phyloP scores from a whole-genome alignment of 202 grass and related monocot genomes.

The Saccharum hybrid region DNA sequence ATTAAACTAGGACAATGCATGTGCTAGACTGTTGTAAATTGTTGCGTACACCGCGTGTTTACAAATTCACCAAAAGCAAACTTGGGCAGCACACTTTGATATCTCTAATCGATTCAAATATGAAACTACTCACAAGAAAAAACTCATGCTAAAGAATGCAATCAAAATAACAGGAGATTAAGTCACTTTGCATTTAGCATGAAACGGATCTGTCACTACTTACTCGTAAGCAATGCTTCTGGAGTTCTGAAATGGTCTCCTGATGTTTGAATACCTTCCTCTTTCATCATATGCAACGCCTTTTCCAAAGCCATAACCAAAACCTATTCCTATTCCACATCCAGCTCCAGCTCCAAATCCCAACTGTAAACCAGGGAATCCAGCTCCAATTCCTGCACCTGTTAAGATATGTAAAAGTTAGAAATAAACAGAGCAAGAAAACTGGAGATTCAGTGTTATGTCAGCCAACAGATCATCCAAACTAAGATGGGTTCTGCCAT shows the following conservation, averaged over 20 bases:
- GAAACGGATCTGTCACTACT: constrained; percentile 52
- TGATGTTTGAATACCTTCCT: constrained; percentile 79
- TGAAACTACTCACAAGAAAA: not conserved
- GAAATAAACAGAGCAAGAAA: constrained; percentile 13
- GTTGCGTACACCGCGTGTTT: not conserved
- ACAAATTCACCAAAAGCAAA: not conserved
- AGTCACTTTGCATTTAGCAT: constrained; percentile 1
- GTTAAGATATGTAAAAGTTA: constrained; percentile 44
- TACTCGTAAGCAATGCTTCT: constrained; percentile 68
- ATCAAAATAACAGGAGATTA: constrained; percentile 2
- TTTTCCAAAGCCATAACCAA: constrained; percentile 87
- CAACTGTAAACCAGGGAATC: constrained; percentile 82
- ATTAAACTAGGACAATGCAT: not conserved
- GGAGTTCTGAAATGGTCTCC: constrained; percentile 59
- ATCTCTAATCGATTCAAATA: not conserved
- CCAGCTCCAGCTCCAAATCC: constrained; percentile 83
- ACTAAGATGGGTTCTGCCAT: constrained; percentile 17
- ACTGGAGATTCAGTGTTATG: not conserved
- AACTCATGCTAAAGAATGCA: not conserved
- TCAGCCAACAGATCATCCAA: constrained; percentile 1
- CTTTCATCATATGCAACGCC: constrained; percentile 82
- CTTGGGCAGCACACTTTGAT: not conserved
- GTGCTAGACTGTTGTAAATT: not conserved
- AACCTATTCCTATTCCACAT: constrained; percentile 91
- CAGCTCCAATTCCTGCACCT: constrained; percentile 83